Conservation (phyloP, 225 moss, liverwort and hornwort species). For the Neckera pumila region DNA sequence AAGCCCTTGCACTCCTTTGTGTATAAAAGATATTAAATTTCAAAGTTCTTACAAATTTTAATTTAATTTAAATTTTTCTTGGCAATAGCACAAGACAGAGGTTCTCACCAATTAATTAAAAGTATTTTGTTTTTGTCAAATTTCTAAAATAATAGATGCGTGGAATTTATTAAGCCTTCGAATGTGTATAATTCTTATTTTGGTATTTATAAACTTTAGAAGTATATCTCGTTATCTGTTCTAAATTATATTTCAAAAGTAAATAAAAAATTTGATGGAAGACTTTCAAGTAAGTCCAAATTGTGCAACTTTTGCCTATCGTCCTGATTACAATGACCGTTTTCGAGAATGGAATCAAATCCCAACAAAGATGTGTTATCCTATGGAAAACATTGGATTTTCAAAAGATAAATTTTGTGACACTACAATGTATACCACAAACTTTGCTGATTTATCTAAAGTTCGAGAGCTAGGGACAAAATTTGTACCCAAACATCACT, state of each 20-base stretch:
- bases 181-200: not conserved
- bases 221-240: no score
- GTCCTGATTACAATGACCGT: not conserved
- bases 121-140: not conserved
- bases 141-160: not conserved
- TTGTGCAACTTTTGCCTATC: not conserved
- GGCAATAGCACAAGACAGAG: no score
- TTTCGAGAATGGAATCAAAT: not conserved
- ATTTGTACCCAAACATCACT: not conserved
- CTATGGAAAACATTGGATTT: not conserved
- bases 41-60: no score
- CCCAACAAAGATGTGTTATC: not conserved
- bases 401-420: not conserved
- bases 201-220: not conserved
- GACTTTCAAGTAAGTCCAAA: not conserved
- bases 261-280: not conserved
- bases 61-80: no score
- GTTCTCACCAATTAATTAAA: not conserved
- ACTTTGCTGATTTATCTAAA: constrained; percentile 1
- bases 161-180: accelerated
- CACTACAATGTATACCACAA: not conserved
- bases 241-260: not conserved
- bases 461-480: not conserved
- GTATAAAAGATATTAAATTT: no score
- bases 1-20: no score